A percentile compares a stretch with the other conserved stretches of the same genome.
phyloP scores from a whole-genome alignment of 208 protist species.

The Zelonia costaricensis region DNA sequence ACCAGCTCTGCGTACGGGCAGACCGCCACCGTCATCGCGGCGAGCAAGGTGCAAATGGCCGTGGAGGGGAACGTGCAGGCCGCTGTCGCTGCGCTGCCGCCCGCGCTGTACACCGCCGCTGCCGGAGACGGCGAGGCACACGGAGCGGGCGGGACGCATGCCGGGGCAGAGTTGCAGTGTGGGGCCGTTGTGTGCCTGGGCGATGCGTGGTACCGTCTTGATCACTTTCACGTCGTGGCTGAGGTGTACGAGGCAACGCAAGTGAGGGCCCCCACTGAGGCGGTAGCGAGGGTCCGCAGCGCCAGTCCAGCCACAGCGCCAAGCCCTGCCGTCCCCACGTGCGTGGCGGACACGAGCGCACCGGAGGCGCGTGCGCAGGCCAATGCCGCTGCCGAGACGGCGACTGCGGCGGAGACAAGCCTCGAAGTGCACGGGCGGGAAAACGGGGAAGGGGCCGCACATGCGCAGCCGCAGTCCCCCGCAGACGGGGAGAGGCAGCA shows the following conservation, averaged over 20 bases:
- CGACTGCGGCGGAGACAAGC: no score
- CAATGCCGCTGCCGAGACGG: no score
- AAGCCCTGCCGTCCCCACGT: no score
- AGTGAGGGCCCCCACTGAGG: conserved; percentile 9
- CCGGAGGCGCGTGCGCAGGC: no score
- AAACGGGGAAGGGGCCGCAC: no score
- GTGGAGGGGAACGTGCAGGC: conserved; percentile 50
- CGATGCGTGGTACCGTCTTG: conserved; percentile 38
- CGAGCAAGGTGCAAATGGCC: conserved; percentile 34
- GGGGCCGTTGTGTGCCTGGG: conserved; percentile 43
- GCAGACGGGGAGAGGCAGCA: no score
- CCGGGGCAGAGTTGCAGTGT: conserved; percentile 43
- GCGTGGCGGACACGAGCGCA: no score
- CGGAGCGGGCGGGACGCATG: not conserved
- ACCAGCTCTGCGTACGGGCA: conserved; percentile 58
- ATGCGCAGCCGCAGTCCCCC: no score
- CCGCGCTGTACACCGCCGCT: not conserved
- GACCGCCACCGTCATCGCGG: conserved; percentile 37
- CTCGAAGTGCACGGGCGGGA: no score
- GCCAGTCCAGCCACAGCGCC: not conserved
- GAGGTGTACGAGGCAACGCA: conserved; percentile 74
- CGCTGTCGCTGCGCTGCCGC: conserved; percentile 16
- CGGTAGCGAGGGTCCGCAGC: not conserved
- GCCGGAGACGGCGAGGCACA: no score
- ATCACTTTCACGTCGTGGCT: conserved; percentile 58